Conservation (phyloP, 805 yeast genomes). For the Barnettozyma siamensis region DNA sequence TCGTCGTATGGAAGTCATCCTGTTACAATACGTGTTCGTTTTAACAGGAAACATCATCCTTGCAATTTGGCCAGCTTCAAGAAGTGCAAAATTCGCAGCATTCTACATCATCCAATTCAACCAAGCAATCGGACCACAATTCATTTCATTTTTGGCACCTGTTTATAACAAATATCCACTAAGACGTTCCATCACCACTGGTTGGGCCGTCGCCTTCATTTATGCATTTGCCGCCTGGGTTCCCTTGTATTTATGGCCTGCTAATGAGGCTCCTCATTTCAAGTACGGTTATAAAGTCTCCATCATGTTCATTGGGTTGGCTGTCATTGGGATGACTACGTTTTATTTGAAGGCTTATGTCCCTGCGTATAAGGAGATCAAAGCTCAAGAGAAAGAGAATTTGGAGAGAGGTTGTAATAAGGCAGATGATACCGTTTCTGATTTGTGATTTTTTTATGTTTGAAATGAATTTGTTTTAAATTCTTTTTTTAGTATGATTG, state of each 20-base stretch:
- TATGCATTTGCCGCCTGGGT: conserved; percentile 41
- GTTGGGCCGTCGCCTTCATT: conserved; percentile 35
- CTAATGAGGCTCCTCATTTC: conserved; percentile 38
- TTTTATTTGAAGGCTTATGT: background rate
- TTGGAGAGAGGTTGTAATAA: background rate
- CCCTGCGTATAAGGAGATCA: background rate
- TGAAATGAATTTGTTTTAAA: no score
- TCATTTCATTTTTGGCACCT: conserved; percentile 11
- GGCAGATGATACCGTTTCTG: no score
- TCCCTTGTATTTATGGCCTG: conserved; percentile 36
- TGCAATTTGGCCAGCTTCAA: conserved; percentile 7
- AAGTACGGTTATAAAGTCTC: conserved; percentile 31
- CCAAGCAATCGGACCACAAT: conserved; percentile 8
- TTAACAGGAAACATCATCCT: conserved; percentile 3
- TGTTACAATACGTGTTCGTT: background rate
- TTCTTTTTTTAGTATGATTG: no score
- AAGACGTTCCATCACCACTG: conserved; percentile 34
- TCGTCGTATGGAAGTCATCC: background rate
- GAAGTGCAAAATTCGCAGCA: conserved; percentile 9
- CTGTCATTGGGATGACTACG: background rate
- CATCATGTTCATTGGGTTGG: background rate
- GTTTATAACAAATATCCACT: conserved; percentile 28
- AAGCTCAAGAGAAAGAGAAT: background rate
- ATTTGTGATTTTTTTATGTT: no score
- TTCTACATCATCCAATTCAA: conserved; percentile 10